Base-by-base conservation (phyloP, 2,329 filamentous ascomycete genomes). In the Sarocladium kiliense region DNA sequence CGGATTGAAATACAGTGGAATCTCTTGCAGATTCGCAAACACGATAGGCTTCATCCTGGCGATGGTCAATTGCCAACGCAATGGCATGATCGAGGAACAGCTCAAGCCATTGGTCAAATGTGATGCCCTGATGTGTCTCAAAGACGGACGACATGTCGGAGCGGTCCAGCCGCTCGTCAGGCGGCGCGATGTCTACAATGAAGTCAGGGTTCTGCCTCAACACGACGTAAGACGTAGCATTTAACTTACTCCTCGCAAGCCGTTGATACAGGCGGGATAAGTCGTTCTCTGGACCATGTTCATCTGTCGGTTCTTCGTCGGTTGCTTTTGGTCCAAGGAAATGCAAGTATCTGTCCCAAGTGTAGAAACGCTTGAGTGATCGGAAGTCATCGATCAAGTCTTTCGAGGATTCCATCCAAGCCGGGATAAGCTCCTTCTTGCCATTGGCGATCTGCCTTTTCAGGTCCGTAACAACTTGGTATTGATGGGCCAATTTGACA, bases 1-100 rank as follows among this genome's bases (percentile, higher is more conserved):
- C 80, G 59, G 89, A 85, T 62, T 85, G 86, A 73, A 94, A 97
- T 21, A 97, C 84, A 54, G 88, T 91, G 14, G 91, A 90, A 64
- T 90, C 86, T 50, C 86, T 80, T 1, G 89, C 90, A 5, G 88
- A 84, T 58, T 91, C 84, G 61, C 95, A 86, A 7, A 91, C 83
- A 53, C 87, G 84, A 67, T 96, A 97, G 53, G 90, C 86, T 59
- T 90, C 86, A 41, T 86, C 79, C 14, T 81, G 76, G 49, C 87
- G 82, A 32, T 85, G 85, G 19, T 78, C 74, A 41, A 84, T 81
- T 7, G 91, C 88, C 30, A 94, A 79, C 4, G 86, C 78, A 49
- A 97, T 78, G 2, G 91, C 88, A 66, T 95, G 95, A 64, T 94
- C 89, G 34, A 95, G 80, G 66, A 99, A 96, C 1, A 96, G 79